Conservation (phyloP, 2,329 filamentous ascomycete species). For the Cryphonectria naterciae region DNA sequence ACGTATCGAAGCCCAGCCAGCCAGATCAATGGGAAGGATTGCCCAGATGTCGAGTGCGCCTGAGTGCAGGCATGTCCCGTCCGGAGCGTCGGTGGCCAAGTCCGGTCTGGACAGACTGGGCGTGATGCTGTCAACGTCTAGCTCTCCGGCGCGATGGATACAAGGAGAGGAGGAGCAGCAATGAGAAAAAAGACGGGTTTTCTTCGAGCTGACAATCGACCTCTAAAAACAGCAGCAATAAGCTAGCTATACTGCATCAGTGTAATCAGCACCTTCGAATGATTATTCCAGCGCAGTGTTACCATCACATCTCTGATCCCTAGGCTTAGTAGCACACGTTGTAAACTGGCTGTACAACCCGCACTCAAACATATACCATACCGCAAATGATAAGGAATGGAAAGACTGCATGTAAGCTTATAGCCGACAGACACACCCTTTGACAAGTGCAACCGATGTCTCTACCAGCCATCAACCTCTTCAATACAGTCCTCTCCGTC, state of each 20-base stretch:
- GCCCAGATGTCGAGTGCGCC: neutral
- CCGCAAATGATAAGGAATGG: neutral
- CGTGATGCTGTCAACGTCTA: neutral
- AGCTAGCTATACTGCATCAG: neutral
- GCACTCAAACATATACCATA: neutral
- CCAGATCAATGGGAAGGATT: neutral
- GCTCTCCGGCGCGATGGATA: neutral
- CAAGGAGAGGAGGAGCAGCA: neutral
- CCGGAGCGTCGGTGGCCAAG: neutral
- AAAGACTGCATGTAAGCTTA: neutral
- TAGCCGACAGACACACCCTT: neutral
- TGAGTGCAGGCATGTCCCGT: neutral
- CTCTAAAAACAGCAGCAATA: neutral
- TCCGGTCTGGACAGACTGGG: neutral
- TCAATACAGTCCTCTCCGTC: neutral
- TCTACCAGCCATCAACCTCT: neutral
- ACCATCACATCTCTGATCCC: neutral
- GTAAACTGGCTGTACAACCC: neutral
- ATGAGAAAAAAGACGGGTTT: neutral
- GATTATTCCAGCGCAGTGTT: neutral
- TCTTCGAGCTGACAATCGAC: neutral
- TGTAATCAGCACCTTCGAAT: neutral
- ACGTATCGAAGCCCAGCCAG: neutral
- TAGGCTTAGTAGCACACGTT: neutral
- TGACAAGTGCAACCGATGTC: neutral